Base-by-base conservation (phyloP, 2,329 filamentous ascomycete species). In the Colletotrichum coccodes region DNA sequence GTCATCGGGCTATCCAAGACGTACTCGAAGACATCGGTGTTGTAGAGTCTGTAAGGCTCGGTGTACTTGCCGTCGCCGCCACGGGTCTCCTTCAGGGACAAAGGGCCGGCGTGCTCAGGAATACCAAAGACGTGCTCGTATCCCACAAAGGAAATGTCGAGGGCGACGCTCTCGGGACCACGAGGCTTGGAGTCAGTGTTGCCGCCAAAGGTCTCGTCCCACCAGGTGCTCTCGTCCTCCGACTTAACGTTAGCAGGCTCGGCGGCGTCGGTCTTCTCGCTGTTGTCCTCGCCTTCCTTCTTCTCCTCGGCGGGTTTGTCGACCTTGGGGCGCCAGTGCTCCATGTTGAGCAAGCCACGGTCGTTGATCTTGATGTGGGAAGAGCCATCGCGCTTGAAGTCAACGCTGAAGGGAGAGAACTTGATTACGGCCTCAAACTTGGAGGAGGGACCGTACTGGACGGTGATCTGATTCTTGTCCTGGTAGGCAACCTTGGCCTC, bases 1-100 rank as follows among this genome's bases (percentile, higher is more conserved):
- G 96, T 98, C 96, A 99, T 99, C 0, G 96, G 95, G 80, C 94
- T 98, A 80, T 98, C 93, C 75, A 98, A 88, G 75, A 97, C 91
- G 79, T 99, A 99, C 82, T 99, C 96, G 75, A 99, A 99, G 12
- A 99, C 96, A 78, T 99, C 96, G 36, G 94, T 89, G 79, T 99
- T 99, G 84, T 98, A 98, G 79, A 99, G 82, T 42, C 96, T 90
- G 82, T 99, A 99, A 0, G 96, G 96, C 71, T 99, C 94, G 11
- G 87, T 85, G 80, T 96, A 94, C 74, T 94, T 93, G 70, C 93
- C 94, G 23, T 94, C 89, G 28, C 94, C 94, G 60, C 95, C 96
- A 61, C 94, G 91, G 14, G 96, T 99, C 79, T 97, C 90, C 81
- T 93, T 96, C 73, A 99, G 83, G 0, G 95, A 97, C 52, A 99